Base-by-base conservation (phyloP, 148 eudicot species). In the Mesembryanthemum crystallinum region DNA sequence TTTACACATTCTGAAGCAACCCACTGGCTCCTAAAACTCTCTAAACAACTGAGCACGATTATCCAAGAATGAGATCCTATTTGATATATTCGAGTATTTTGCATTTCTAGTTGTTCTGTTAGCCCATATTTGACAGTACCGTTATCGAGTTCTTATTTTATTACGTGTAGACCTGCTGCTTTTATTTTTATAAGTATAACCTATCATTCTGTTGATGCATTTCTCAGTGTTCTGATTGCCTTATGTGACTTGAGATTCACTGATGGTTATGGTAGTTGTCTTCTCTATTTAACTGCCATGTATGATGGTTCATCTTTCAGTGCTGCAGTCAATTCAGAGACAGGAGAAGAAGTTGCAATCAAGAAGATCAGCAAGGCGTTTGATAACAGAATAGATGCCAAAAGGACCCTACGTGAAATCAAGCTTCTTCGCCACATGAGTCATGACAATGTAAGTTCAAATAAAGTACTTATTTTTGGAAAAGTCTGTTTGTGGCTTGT, bases 361-460 rank as follows among this genome's bases (percentile, higher is more conserved):
- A 92, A 92, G 90, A 92, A 89, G 86, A 84, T 92, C 73, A 89
- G 87, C 54, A 89, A 89, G 79, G 94, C 94, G 59, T 92, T 92
- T 79, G 94, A 87, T 70, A 92, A 92, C 74, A 77, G 87, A 76
- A 87, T 91, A 39, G 97, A 91, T 81, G 97, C 93, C 79, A 91
- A 91, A 80, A 83, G 97, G 88, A 92, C 91, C 14, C 84, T 92
- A 51, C 86, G 97, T 30, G 97, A 92, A 75, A 92, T 92, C 76
- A 92, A 91, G 82, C 92, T 92, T 75, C 87, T 92, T 73, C 81
- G 89, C 59, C 92, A 92, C 82, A 87, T 89, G 90, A 87, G 80
- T 76, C 97, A 92, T 83, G 94, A 88, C 77, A 92, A 92, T 84
- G 97, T 92, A 70, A 83, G 86, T 79, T 28, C 32, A 33, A n/a